Percentiles rank a stretch among this genome's conserved stretches.
Conservation (phyloP, 208 protist genomes). For the Histomonas meleagridis region DNA sequence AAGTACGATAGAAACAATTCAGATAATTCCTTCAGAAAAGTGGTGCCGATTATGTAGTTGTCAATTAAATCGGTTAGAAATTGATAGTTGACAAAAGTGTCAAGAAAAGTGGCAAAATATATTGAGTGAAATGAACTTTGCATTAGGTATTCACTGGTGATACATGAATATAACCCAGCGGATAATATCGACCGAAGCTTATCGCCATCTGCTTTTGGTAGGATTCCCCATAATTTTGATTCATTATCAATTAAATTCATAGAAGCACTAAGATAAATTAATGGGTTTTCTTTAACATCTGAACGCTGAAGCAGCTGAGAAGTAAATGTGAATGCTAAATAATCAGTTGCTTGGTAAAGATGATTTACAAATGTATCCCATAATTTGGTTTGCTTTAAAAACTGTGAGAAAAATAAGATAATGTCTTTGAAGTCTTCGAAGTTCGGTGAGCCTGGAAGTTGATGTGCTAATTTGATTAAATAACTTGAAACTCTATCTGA, state of each 20-base stretch:
- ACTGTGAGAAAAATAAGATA: not conserved
- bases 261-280: not conserved
- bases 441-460: not conserved
- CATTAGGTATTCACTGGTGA: not conserved
- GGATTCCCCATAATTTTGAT: not conserved
- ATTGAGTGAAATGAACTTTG: not conserved
- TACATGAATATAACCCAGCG: not conserved
- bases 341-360: not conserved
- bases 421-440: not conserved
- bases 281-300: not conserved
- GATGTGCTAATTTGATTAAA: not conserved
- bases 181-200: not conserved
- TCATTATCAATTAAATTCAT: not conserved
- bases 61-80: no score
- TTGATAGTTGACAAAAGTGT: not conserved
- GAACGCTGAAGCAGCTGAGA: not conserved
- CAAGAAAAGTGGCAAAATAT: not conserved
- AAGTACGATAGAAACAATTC: no score
- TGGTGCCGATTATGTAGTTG: no score
- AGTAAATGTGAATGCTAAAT: not conserved
- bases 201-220: not conserved
- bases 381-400: not conserved
- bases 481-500: not conserved
- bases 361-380: not conserved
- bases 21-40: no score